Base-by-base conservation (phyloP, 1,139 yeast species). In the Pichia terricola region DNA sequence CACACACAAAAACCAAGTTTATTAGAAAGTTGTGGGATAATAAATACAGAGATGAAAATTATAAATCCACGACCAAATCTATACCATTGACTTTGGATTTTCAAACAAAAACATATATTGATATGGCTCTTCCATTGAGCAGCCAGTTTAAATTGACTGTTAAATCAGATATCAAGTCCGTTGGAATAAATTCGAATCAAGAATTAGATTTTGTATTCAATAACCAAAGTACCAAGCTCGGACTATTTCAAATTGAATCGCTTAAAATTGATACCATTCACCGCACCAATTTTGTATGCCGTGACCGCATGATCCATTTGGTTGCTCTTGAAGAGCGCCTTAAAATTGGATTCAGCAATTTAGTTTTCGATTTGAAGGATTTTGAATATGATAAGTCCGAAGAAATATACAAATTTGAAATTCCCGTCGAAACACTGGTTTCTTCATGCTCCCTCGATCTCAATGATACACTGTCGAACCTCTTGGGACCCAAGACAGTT, bases 21-120 rank as follows among this genome's bases (percentile, higher is more conserved):
- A 45, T 55, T 2, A 44, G 58, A 32, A 31, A 50, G 25, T 37
- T 55, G 2, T 55, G 55, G 55, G 48, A 54, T 43, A 39, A 40
- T 25, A 45, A 51, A 37, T 55, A 54, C 32, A 51, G 46, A 33
- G 6, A 34, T 16, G 47, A 48, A 26, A 50, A 45, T 30, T 50
- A 47, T 40, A 36, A 27, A 4, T 42, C 39, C 5, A 42, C 42
- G n/a, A 45, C 50, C 2, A 43, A 48, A 34, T 28, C 44, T 22
- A 41, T 48, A 22, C 47, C 47, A 10, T 2, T 48, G 4, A 11
- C 38, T 16, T 3, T 46, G 4, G 36, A 39, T 4, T 41, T 45
- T 35, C 10, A 28, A n/a, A 22, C 35, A 9, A 37, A 35, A 11
- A 40, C 45, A 16, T 3, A 31, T 9, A 9, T 46, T 6, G 43